Percentiles rank a stretch among this genome's conserved stretches.
phyloP scores from a whole-genome alignment of 176 grass and related monocot genomes.

The Oryza australiensis region DNA sequence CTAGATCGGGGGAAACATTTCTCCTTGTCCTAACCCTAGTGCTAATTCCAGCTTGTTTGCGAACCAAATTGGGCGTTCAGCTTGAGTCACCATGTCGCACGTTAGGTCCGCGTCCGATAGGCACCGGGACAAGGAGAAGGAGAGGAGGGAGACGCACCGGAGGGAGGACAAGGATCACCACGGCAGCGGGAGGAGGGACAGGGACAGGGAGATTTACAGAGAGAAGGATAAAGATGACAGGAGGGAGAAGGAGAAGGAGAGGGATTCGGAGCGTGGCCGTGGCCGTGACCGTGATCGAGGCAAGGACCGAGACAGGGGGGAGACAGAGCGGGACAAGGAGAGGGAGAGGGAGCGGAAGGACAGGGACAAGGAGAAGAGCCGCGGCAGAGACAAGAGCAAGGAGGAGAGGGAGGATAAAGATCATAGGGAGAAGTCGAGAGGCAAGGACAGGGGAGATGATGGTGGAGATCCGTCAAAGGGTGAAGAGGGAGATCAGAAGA shows the following conservation, averaged over 20 bases:
- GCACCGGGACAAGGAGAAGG: conserved; percentile 51
- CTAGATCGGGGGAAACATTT: background rate
- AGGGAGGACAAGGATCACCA: conserved; percentile 50
- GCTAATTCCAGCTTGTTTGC: background rate
- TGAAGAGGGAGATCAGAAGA: conserved; percentile 41
- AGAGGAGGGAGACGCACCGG: conserved; percentile 50
- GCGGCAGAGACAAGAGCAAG: conserved; percentile 52
- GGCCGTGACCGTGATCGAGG: conserved; percentile 45
- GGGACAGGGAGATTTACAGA: conserved; percentile 32
- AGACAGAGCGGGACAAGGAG: conserved; percentile 46
- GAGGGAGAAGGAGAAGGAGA: conserved; percentile 37
- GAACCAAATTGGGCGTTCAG: background rate
- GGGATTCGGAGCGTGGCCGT: conserved; percentile 40
- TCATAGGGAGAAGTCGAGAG: conserved; percentile 54
- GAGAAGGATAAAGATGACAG: conserved; percentile 37
- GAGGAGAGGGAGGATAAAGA: conserved; percentile 57
- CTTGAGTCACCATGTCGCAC: background rate
- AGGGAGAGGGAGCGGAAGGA: conserved; percentile 59
- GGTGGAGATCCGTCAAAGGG: conserved; percentile 38
- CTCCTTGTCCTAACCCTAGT: background rate
- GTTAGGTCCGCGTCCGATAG: conserved; percentile 12
- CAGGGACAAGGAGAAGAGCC: conserved; percentile 60
- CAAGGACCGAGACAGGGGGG: conserved; percentile 56
- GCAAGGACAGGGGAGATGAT: conserved; percentile 52
- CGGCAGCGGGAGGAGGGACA: conserved; percentile 39